Evolutionary conservation across 2,329 filamentous ascomycete species (phyloP).

Genomic region (Penicillium sp.): DNA sequence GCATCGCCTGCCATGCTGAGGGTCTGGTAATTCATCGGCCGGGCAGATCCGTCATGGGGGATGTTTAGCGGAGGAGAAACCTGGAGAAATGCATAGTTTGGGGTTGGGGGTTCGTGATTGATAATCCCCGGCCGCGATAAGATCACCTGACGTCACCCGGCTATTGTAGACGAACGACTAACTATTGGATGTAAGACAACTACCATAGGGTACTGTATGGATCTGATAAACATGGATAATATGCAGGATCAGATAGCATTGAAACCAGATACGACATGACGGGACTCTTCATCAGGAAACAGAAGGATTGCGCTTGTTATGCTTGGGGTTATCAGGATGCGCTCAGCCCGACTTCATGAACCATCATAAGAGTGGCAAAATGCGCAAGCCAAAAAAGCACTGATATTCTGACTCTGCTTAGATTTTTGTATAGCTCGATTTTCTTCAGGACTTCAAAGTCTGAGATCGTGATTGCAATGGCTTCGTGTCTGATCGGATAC

Average conservation of each 20-base stretch:
- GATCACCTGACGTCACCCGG: conserved; percentile 27
- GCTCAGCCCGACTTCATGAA: too few relatives aligned
- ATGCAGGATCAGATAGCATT: too few relatives aligned
- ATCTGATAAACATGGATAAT: too few relatives aligned
- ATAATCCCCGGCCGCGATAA: conserved; percentile 24
- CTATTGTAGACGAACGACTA: not conserved
- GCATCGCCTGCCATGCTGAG: conserved; percentile 37
- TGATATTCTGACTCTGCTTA: too few relatives aligned
- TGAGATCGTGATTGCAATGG: not conserved
- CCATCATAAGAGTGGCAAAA: too few relatives aligned
- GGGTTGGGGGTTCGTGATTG: conserved; percentile 1
- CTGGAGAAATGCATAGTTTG: not conserved
- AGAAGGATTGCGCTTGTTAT: too few relatives aligned
- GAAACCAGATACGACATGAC: too few relatives aligned
- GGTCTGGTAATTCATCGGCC: conserved; percentile 42
- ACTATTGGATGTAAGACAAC: not conserved
- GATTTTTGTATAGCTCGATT: too few relatives aligned
- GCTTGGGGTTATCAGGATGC: too few relatives aligned
- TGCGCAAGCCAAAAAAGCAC: too few relatives aligned
- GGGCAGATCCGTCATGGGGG: conserved; percentile 13
- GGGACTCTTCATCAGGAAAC: too few relatives aligned
- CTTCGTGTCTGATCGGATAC: not conserved
- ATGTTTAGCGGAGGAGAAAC: not conserved
- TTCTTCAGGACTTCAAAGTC: too few relatives aligned
- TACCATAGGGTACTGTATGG: not conserved